Conservation (phyloP, 352 stramenopile species). For the Phytophthora sp. region DNA sequence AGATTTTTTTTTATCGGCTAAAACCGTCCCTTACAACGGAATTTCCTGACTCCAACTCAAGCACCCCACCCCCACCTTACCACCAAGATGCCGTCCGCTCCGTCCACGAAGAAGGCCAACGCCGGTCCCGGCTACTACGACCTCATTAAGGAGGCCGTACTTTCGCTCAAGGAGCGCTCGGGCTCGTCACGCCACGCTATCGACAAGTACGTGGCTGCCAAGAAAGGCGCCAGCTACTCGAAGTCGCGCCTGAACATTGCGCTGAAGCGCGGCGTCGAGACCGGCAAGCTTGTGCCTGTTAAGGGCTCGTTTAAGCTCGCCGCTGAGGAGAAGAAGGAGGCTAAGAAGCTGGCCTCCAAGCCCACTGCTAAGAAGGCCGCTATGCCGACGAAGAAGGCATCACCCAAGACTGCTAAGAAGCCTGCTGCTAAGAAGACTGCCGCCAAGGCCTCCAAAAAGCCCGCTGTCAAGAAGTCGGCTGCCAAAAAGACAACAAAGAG, state of each 20-base stretch:
- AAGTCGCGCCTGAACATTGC: conserved; percentile 89
- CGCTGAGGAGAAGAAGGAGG: conserved; percentile 90
- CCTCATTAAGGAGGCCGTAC: conserved; percentile 93
- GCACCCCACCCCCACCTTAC: not conserved
- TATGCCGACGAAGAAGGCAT: conserved; percentile 41
- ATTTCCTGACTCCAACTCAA: conserved; percentile 42
- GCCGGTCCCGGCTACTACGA: conserved; percentile 87
- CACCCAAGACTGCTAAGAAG: conserved; percentile 36
- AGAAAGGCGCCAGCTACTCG: conserved; percentile 82
- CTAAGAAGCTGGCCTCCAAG: conserved; percentile 51
- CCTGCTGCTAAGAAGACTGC: conserved; percentile 30
- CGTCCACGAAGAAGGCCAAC: conserved; percentile 66
- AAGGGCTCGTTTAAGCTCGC: conserved; percentile 96
- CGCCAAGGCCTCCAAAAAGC: conserved; percentile 27
- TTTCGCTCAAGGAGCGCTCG: conserved; percentile 91
- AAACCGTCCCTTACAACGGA: conserved; percentile 39
- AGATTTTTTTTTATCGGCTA: conserved; percentile 23
- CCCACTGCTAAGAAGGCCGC: conserved; percentile 37
- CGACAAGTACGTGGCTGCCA: conserved; percentile 92
- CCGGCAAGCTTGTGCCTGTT: conserved; percentile 90
- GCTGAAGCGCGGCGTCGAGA: conserved; percentile 90
- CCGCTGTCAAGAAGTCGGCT: conserved; percentile 32
- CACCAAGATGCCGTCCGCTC: conserved; percentile 50
- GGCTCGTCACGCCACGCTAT: conserved; percentile 94
- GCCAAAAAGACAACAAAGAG: conserved; percentile 40